Evolutionary conservation across 495 filamentous ascomycete species (phyloP).

Genomic region (Opeltia flavorubescens): DNA sequence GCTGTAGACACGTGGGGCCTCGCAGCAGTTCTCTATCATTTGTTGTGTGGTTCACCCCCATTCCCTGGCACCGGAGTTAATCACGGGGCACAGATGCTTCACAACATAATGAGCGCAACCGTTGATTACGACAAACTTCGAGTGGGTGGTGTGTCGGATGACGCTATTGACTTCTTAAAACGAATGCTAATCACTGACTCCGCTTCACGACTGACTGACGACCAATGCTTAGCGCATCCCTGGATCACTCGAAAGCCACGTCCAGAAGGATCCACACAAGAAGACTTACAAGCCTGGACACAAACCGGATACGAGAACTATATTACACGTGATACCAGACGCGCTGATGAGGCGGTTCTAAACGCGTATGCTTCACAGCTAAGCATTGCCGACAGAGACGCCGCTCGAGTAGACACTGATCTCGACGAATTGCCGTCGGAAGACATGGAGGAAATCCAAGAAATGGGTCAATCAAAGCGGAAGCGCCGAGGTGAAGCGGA

Average conservation of each 20-base stretch:
- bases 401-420: slow-evolving; percentile 21
- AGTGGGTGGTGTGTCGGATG: slow-evolving; percentile 39
- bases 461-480: slow-evolving; percentile 26
- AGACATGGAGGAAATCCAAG: slow-evolving; percentile 19
- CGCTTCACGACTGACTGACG: slow-evolving; percentile 48
- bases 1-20: slow-evolving; percentile 92
- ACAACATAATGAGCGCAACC: slow-evolving; percentile 63
- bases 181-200: slow-evolving; percentile 66
- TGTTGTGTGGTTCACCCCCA: slow-evolving; percentile 61
- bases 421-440: slow-evolving; percentile 27
- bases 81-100: slow-evolving; percentile 50
- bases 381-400: slow-evolving; percentile 36
- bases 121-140: slow-evolving; percentile 47
- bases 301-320: slow-evolving; percentile 15
- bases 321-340: slow-evolving; percentile 20
- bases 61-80: slow-evolving; percentile 52
- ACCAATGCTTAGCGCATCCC: slow-evolving; percentile 44
- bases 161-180: slow-evolving; percentile 56
- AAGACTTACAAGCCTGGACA: slow-evolving; percentile 25
- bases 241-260: slow-evolving; percentile 38
- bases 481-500: slow-evolving; percentile 14
- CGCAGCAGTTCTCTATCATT: slow-evolving; percentile 75
- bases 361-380: slow-evolving; percentile 49
- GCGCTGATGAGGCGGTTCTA: slow-evolving; percentile 33
- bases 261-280: background rate